Percentiles rank a stretch among this genome's conserved stretches.
Evolutionary conservation across 345 rosid genomes (phyloP).

Genomic region (Salix exigua): DNA sequence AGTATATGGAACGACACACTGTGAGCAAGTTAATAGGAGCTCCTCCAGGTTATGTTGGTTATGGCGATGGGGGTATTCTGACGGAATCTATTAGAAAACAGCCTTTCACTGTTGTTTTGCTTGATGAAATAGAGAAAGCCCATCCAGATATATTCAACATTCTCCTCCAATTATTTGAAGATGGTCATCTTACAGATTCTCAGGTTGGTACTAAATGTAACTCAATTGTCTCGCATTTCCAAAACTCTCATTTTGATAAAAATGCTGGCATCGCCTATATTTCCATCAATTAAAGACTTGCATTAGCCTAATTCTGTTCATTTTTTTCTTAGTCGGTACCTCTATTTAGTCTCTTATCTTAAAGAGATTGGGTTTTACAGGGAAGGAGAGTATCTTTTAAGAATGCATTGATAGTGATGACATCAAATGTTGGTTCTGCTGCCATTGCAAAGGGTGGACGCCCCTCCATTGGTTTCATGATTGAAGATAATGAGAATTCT

Average conservation of each 20-base stretch:
- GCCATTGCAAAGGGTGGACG: constrained; percentile 88
- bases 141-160: constrained; percentile 96
- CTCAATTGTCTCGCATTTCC: neutral
- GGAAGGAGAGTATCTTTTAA: constrained; percentile 92
- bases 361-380: constrained; percentile 30
- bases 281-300: neutral
- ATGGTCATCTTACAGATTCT: constrained; percentile 96
- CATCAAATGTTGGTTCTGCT: constrained; percentile 86
- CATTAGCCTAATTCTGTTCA: neutral
- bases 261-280: neutral
- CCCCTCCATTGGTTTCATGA: constrained; percentile 60
- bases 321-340: neutral
- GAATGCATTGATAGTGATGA: constrained; percentile 91
- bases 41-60: constrained; percentile 94
- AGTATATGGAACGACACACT: constrained; percentile 96
- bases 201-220: constrained; percentile 49
- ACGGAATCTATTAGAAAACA: constrained; percentile 95
- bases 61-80: constrained; percentile 87
- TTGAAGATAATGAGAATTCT: constrained; percentile 46
- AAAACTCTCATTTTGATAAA: neutral
- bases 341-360: constrained; percentile 8
- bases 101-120: constrained; percentile 83
- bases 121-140: constrained; percentile 44
- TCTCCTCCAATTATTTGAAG: constrained; percentile 95
- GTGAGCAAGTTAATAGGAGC: constrained; percentile 94